Percentiles rank a stretch among this genome's conserved stretches.
Conservation (phyloP, 176 grass and related monocot species). For the Hyparrhenia diplandra region DNA sequence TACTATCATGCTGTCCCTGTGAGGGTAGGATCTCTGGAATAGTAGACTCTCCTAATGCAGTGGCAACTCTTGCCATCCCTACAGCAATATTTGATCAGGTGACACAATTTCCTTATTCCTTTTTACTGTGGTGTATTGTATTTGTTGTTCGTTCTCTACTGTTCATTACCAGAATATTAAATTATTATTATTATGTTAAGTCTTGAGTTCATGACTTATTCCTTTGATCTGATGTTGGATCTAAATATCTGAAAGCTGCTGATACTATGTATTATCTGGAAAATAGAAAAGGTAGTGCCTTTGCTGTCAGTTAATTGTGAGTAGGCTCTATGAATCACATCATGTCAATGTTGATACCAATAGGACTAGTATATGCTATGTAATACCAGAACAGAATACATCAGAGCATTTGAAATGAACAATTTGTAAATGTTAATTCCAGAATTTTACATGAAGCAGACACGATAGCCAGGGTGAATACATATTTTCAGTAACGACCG, state of each 20-base stretch:
- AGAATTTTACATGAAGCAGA: neutral
- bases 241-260: neutral
- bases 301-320: neutral
- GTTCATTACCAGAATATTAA: neutral
- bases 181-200: neutral
- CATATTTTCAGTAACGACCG: neutral
- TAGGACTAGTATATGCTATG: neutral
- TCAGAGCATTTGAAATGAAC: neutral
- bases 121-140: neutral
- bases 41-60: conserved; percentile 79
- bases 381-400: neutral
- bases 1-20: conserved; percentile 89
- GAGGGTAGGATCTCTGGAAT: conserved; percentile 96
- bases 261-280: neutral
- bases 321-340: neutral
- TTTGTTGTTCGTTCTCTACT: neutral
- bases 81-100: conserved; percentile 93
- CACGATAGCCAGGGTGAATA: neutral
- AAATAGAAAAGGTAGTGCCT: neutral
- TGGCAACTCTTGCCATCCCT: conserved; percentile 88
- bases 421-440: conserved; percentile 8
- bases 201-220: neutral
- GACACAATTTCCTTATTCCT: conserved; percentile 8
- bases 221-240: neutral
- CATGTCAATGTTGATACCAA: no score